Evolutionary conservation across 2,329 filamentous ascomycete genomes (phyloP).

Genomic region (Grosmannia huntii): DNA sequence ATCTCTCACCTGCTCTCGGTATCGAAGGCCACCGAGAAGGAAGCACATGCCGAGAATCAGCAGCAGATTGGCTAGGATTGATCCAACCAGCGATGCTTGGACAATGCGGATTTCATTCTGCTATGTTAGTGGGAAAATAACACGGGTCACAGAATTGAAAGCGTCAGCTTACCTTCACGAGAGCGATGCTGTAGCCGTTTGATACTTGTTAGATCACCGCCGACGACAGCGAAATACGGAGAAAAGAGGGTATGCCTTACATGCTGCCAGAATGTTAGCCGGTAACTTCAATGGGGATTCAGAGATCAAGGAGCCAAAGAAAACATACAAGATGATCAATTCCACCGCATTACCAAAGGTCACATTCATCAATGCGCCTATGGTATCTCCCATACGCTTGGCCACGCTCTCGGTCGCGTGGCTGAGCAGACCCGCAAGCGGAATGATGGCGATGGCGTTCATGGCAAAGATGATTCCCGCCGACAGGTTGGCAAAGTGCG

Average conservation of each 20-base stretch:
- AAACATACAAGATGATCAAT: conserved; percentile 59
- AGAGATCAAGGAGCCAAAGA: conserved; percentile 31
- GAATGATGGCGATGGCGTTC: conserved; percentile 64
- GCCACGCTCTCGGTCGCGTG: conserved; percentile 85
- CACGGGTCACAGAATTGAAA: neutral
- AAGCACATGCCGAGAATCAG: conserved; percentile 68
- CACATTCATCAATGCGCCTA: conserved; percentile 81
- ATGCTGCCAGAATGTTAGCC: conserved; percentile 27
- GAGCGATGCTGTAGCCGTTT: conserved; percentile 7
- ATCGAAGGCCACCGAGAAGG: conserved; percentile 53
- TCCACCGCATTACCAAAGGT: conserved; percentile 89
- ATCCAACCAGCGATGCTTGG: conserved; percentile 63
- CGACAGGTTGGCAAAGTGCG: conserved; percentile 26
- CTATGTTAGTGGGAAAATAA: neutral
- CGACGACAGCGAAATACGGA: neutral
- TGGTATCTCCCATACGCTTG: conserved; percentile 64
- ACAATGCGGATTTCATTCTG: conserved; percentile 60
- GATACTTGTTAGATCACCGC: neutral
- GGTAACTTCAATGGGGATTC: neutral
- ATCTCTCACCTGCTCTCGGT: conserved; percentile 41
- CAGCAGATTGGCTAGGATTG: conserved; percentile 63
- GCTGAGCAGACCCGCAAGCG: conserved; percentile 68
- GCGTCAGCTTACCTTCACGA: conserved; percentile 7
- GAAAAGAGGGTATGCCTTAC: neutral
- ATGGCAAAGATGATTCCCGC: conserved; percentile 42